These are phyloP conservation scores for Tricholoma sp. DNA, from an alignment of 768 basidiomycete genomes.

Conservation along the genomic window DNA sequence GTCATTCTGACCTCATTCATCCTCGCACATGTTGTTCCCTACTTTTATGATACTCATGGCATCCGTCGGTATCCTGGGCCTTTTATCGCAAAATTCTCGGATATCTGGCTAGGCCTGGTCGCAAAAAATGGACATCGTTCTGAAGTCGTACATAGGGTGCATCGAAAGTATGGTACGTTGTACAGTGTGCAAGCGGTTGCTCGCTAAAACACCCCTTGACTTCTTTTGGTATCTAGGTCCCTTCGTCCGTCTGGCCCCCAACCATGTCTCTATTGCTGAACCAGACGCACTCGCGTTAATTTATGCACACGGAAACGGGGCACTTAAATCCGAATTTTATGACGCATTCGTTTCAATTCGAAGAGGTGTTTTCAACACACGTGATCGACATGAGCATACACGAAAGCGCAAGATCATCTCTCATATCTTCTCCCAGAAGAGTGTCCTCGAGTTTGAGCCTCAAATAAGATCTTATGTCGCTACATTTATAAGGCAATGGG, in stretches of 20 bases:
- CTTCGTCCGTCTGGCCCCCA: conserved; percentile 68
- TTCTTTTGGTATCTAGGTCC: conserved; percentile 35
- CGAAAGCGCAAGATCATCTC: conserved; percentile 91
- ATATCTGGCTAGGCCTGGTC: conserved; percentile 66
- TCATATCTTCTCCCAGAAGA: conserved; percentile 81
- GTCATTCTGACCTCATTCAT: conserved; percentile 25
- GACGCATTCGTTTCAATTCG: conserved; percentile 73
- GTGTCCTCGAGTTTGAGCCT: conserved; percentile 81
- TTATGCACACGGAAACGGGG: conserved; percentile 83
- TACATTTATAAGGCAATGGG: conserved; percentile 69
- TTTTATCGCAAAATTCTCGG: conserved; percentile 62
- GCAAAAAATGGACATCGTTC: conserved; percentile 69
- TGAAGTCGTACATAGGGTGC: conserved; percentile 66
- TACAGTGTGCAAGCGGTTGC: conserved; percentile 20
- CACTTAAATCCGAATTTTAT: conserved; percentile 75
- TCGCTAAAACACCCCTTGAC: not conserved
- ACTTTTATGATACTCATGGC: conserved; percentile 52
- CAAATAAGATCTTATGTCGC: conserved; percentile 59
- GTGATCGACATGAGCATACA: conserved; percentile 72
- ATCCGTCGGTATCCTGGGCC: conserved; percentile 67
- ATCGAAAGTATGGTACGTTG: conserved; percentile 63
- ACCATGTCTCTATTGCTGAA: conserved; percentile 72
- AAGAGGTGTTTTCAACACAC: conserved; percentile 74
- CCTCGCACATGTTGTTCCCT: conserved; percentile 40
- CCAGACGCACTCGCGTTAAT: conserved; percentile 71